Percentiles rank a stretch among this genome's conserved stretches.
These are phyloP conservation scores for Fragilariopsis cylindrus DNA, from an alignment of 108 stramenopile genomes.

Conservation along the genomic window DNA sequence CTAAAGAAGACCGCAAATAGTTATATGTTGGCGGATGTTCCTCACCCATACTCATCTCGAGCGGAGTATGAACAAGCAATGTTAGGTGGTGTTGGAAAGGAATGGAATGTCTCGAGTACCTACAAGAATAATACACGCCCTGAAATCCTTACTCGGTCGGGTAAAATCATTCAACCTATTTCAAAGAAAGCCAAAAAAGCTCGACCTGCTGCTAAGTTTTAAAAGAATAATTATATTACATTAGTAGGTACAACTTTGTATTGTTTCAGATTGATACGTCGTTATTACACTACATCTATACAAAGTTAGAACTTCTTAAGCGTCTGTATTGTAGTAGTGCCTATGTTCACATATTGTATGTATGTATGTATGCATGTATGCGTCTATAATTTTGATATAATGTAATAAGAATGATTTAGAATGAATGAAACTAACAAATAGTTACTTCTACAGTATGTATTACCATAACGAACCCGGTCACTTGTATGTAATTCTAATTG, in stretches of 20 bases:
- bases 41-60: constrained; percentile 93
- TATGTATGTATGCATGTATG: too few relatives aligned
- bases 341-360: too few relatives aligned
- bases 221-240: constrained; percentile 1
- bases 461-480: background rate
- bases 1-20: constrained; percentile 81
- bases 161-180: constrained; percentile 93
- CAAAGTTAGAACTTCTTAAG: too few relatives aligned
- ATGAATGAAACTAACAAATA: too few relatives aligned
- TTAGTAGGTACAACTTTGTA: too few relatives aligned
- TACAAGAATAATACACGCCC: constrained; percentile 90
- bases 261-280: too few relatives aligned
- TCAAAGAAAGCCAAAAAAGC: constrained; percentile 71
- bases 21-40: constrained; percentile 86
- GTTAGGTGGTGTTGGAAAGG: constrained; percentile 89
- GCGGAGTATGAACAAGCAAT: constrained; percentile 96
- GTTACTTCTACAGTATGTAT: background rate
- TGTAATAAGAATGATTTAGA: too few relatives aligned
- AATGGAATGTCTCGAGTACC: constrained; percentile 92
- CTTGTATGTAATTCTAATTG: background rate
- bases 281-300: too few relatives aligned
- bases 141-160: constrained; percentile 85
- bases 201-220: constrained; percentile 80
- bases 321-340: too few relatives aligned
- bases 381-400: too few relatives aligned